phyloP scores from a whole-genome alignment of 2,329 filamentous ascomycete species.

The Fusarium metavorans region DNA sequence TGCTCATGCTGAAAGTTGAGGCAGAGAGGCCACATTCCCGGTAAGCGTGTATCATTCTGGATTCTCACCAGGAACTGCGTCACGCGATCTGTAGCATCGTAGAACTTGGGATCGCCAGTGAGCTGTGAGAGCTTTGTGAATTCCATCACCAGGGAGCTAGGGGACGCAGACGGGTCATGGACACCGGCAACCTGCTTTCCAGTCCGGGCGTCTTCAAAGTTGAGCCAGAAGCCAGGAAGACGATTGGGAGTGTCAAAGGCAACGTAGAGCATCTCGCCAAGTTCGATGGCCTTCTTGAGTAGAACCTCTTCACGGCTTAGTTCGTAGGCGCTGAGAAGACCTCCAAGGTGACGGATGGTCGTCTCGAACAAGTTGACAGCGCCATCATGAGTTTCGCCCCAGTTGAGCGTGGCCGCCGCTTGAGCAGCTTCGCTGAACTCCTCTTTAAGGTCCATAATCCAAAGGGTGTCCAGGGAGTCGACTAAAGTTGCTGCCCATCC shows the following conservation, averaged over 20 bases:
- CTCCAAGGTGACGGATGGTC: conserved; percentile 66
- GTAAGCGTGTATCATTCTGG: conserved; percentile 76
- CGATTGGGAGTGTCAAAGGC: conserved; percentile 68
- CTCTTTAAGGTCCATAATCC: conserved; percentile 70
- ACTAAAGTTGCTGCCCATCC: conserved; percentile 71
- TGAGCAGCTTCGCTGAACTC: conserved; percentile 68
- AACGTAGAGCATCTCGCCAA: conserved; percentile 66
- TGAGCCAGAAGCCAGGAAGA: conserved; percentile 61
- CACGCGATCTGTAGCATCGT: conserved; percentile 80
- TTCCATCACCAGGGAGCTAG: conserved; percentile 77
- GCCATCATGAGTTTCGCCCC: conserved; percentile 57
- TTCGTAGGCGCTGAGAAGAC: conserved; percentile 64
- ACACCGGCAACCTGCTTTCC: conserved; percentile 62
- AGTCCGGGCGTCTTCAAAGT: conserved; percentile 57
- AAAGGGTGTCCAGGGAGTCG: conserved; percentile 71
- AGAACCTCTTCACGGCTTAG: conserved; percentile 59
- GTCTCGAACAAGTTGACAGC: conserved; percentile 67
- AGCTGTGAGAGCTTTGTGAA: conserved; percentile 81
- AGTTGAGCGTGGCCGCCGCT: conserved; percentile 64
- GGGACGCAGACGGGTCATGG: conserved; percentile 60
- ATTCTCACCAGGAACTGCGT: conserved; percentile 75
- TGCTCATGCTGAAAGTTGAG: conserved; percentile 71
- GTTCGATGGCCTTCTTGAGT: conserved; percentile 62
- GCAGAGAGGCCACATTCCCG: conserved; percentile 80
- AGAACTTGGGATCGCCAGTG: conserved; percentile 79